phyloP scores from a whole-genome alignment of 2,329 filamentous ascomycete genomes.

The Rutstroemia sp. region DNA sequence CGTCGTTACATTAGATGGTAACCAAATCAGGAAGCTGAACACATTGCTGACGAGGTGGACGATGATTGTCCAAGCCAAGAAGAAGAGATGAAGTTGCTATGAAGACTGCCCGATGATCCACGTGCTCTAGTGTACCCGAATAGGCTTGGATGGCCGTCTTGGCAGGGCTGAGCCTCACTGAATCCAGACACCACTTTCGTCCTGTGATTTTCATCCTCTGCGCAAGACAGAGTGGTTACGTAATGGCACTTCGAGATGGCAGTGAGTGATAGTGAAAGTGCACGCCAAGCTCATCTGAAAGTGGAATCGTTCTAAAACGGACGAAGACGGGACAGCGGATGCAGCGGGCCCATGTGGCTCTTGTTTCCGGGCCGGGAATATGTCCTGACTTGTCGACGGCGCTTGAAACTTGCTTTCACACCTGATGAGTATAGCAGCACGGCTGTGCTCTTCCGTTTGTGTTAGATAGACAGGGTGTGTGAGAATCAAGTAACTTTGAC shows the following conservation, averaged over 20 bases:
- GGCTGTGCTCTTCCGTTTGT: too few relatives aligned
- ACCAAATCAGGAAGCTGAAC: too few relatives aligned
- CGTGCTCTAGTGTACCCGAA: background rate
- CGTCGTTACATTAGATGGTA: too few relatives aligned
- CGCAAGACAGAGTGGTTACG: background rate
- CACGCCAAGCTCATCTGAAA: background rate
- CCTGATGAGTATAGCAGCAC: too few relatives aligned
- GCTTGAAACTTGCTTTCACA: too few relatives aligned
- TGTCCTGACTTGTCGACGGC: background rate
- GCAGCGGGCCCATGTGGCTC: background rate
- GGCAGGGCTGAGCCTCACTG: background rate
- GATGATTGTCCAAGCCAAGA: too few relatives aligned
- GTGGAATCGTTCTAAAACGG: background rate
- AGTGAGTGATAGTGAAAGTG: background rate
- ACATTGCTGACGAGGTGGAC: too few relatives aligned
- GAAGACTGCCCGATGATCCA: background rate
- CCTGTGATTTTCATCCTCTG: background rate
- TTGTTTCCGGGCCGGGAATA: background rate
- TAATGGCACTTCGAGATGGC: background rate
- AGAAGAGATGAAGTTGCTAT: background rate
- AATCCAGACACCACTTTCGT: background rate
- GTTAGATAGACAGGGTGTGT: too few relatives aligned
- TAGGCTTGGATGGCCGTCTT: background rate
- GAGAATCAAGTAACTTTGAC: too few relatives aligned
- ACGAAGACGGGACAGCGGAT: background rate